Base-by-base conservation (phyloP, 164 flowering plant species). In the Aristolochia fimbriata region DNA sequence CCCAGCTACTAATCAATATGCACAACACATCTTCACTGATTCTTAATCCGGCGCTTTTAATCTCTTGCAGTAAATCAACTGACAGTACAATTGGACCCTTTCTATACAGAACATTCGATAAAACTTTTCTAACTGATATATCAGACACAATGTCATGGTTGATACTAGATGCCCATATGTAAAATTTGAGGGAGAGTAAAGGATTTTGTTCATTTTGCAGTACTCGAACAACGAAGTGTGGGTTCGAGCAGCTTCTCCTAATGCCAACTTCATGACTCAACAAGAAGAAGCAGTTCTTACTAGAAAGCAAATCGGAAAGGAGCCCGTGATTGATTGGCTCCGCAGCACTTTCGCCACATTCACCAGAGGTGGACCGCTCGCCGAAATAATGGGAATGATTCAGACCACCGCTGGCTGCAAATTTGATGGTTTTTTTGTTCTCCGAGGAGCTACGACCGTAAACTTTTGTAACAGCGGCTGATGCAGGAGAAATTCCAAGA, bases 1-100 rank as follows among this genome's bases (percentile, higher is more conserved):
- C 98, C 98, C 98, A 93, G 66, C 96, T 86, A 49, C 83, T 78
- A 72, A 93, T 80, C 70, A 93, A 74, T 66, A 83, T 47, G 62
- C 87, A 87, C 31, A 93, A 69, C 77, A 82, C 61, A 6, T 84
- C 91, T 57, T 89, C 94, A 0, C 73, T 78, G 31, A 93, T 55
- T 41, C 23, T 51, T 71, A 58, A 72, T 25, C 88, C 91, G 13
- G 79, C 74, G 14, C 55, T 70, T 49, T 64, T 76, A 68, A 90
- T 62, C 23, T 84, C 90, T 50, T 70, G 68, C 61, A 93, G 66
- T 65, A 93, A 67, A 10, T 84, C 92, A 67, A 62, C 74, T 31
- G 91, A 78, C 70, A 93, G 70, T 51, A 93, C 66, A 55, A 90
- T 76, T 0, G 98, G 98, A 13, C 98, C 98, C 66, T 81, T 83